Conservation (phyloP, 2,329 filamentous ascomycete genomes). For the Aspergillus sp. region DNA sequence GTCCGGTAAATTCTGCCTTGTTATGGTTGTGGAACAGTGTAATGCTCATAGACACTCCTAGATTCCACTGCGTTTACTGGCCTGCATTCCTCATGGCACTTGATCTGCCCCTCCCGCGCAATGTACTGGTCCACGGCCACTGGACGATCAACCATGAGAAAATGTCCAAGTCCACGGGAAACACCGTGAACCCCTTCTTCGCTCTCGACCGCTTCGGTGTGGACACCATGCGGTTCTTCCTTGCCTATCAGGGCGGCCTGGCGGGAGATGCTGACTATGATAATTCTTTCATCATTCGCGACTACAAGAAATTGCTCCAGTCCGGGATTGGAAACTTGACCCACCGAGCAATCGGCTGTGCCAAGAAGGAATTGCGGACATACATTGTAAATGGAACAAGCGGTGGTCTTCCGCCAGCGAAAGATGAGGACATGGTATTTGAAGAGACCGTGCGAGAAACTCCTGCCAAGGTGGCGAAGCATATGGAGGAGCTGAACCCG, state of each 20-base stretch:
- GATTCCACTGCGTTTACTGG: slow-evolving; percentile 97
- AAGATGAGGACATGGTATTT: slow-evolving; percentile 32
- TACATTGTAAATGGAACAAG: slow-evolving; percentile 49
- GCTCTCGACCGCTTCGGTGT: slow-evolving; percentile 85
- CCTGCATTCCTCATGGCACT: slow-evolving; percentile 91
- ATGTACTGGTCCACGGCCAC: slow-evolving; percentile 84
- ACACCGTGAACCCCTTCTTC: slow-evolving; percentile 91
- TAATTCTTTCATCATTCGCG: slow-evolving; percentile 69
- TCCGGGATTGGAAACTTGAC: slow-evolving; percentile 77
- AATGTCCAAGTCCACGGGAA: slow-evolving; percentile 95
- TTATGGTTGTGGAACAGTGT: background rate
- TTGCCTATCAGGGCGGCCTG: slow-evolving; percentile 76
- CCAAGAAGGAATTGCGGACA: slow-evolving; percentile 65
- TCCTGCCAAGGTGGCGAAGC: slow-evolving; percentile 42
- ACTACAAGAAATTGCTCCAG: slow-evolving; percentile 78
- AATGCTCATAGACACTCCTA: slow-evolving; percentile 22
- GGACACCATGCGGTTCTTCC: slow-evolving; percentile 85
- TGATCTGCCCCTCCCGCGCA: slow-evolving; percentile 71
- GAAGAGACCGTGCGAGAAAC: slow-evolving; percentile 42
- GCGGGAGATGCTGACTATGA: slow-evolving; percentile 78
- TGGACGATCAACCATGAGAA: slow-evolving; percentile 91
- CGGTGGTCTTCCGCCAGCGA: slow-evolving; percentile 27
- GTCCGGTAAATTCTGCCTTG: slow-evolving; percentile 52
- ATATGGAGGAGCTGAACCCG: slow-evolving; percentile 65
- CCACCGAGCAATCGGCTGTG: slow-evolving; percentile 65